Conservation (phyloP, 139 green algal genomes). For the Astrephomene gubernaculifera region DNA sequence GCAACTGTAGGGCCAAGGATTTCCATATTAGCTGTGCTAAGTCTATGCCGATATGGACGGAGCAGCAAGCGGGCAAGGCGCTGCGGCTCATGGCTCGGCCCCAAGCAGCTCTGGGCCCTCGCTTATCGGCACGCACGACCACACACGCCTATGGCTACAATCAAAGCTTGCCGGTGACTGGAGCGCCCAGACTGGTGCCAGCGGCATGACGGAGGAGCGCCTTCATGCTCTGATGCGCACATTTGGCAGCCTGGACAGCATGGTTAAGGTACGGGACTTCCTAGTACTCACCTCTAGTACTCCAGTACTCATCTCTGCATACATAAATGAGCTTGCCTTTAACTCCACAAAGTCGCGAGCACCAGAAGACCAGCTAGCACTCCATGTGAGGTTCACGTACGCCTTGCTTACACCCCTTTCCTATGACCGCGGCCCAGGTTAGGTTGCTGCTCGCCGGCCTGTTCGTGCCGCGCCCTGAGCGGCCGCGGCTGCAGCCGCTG, state of each 20-base stretch:
- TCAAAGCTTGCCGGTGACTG: constrained; percentile 28
- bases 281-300: not conserved
- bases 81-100: too few relatives aligned
- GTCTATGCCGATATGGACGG: too few relatives aligned
- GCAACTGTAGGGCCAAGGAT: too few relatives aligned
- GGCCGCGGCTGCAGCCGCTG: not conserved
- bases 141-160: constrained; percentile 29
- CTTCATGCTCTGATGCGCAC: not conserved
- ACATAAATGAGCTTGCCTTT: not conserved
- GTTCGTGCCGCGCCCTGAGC: constrained; percentile 10
- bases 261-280: constrained; percentile 22
- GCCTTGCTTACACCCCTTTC: not conserved
- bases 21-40: too few relatives aligned
- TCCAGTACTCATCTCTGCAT: not conserved
- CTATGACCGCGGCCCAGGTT: not conserved
- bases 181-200: constrained; percentile 20
- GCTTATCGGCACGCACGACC: not conserved
- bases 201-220: constrained; percentile 22
- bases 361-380: not conserved
- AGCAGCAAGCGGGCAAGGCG: too few relatives aligned
- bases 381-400: not conserved
- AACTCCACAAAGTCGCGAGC: not conserved
- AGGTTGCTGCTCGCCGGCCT: constrained; percentile 35
- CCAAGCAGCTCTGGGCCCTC: too few relatives aligned
- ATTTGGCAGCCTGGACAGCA: constrained; percentile 23